A percentile compares a stretch with the other conserved stretches of the same genome.
Evolutionary conservation across 169 alveolate genomes (phyloP).

Genomic region (Cryptosporidium viatorum): DNA sequence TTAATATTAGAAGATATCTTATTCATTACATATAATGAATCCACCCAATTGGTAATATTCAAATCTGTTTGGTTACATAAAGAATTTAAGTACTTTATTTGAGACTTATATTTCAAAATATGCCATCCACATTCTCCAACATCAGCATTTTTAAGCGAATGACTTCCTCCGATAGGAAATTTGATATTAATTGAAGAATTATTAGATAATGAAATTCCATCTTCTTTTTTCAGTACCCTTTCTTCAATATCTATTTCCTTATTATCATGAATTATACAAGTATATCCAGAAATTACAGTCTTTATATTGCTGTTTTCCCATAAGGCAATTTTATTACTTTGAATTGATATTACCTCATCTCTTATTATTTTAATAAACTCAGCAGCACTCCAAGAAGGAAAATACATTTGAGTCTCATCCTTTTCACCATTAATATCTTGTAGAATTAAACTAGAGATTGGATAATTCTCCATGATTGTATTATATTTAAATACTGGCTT

Average conservation of each 20-base stretch:
- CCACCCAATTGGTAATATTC: conserved; percentile 25
- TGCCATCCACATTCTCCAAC: conserved; percentile 60
- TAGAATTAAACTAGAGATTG: conserved; percentile 9
- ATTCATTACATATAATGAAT: conserved; percentile 29
- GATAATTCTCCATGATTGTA: neutral
- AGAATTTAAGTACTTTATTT: conserved; percentile 4
- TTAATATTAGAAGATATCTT: neutral
- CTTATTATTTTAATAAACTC: conserved; percentile 1
- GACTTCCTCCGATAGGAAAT: neutral
- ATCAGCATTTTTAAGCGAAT: neutral
- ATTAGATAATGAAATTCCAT: neutral
- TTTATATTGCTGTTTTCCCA: neutral
- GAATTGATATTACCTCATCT: neutral
- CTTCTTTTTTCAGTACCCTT: conserved; percentile 2
- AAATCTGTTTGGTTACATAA: neutral
- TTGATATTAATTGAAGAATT: neutral
- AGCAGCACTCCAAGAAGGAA: conserved; percentile 49
- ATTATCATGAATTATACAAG: conserved; percentile 44
- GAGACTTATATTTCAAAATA: conserved; percentile 29
- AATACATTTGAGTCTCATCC: conserved; percentile 29
- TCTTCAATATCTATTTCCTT: conserved; percentile 2
- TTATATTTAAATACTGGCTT: neutral
- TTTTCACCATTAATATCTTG: neutral
- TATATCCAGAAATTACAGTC: conserved; percentile 38
- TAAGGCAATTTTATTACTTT: neutral